Base-by-base conservation (phyloP, 805 yeast genomes). In the Lachancea quebecensis region DNA sequence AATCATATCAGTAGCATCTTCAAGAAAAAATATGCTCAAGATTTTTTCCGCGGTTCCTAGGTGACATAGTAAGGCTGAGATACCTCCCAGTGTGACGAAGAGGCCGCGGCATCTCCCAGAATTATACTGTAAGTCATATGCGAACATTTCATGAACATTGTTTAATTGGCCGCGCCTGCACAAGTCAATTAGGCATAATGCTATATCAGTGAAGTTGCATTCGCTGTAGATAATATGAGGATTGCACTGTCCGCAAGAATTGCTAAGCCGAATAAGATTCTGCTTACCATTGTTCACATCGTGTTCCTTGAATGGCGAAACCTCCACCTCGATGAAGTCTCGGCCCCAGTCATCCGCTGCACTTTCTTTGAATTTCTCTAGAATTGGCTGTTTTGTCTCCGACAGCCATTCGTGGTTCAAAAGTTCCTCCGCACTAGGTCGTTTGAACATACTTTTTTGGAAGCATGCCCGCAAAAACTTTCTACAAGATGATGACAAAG, bases 401-500 rank as follows among this genome's bases (percentile, higher is more conserved):
- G 32, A 28, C n/a, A 59, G 29, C 67, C 67, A 91, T 42, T 72
- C 73, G 58, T 85, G 95, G 47, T 71, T 76, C 42, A 87, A 62
- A 18, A 91, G 69, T 18, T 67, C 72, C 21, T 67, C 66, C 0
- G 95, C 87, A 12, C 74, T 71, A 0, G 91, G 85, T 48, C 99
- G 70, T 38, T 71, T 66, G 11, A 62, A 62, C 25, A 95, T 90
- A 50, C 82, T 79, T 61, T 80, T 85, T 34, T 78, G 77, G 43
- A 93, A 71, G 64, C 97, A 91, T 44, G 64, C 64, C 21, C 65
- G 62, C 17, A 88, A 79, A 65, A 93, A 91, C 54, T 77, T 82
- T 52, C 79, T 78, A 52, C 85, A 85, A 14, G 74, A 71, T n/a
- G 55, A 50, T 3, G 80, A 55, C 14, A 63, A 38, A 5, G 56